Percentiles rank a stretch among this genome's conserved stretches.
Evolutionary conservation across 2,329 filamentous ascomycete genomes (phyloP).

Genomic region (Orbilia brochopaga): DNA sequence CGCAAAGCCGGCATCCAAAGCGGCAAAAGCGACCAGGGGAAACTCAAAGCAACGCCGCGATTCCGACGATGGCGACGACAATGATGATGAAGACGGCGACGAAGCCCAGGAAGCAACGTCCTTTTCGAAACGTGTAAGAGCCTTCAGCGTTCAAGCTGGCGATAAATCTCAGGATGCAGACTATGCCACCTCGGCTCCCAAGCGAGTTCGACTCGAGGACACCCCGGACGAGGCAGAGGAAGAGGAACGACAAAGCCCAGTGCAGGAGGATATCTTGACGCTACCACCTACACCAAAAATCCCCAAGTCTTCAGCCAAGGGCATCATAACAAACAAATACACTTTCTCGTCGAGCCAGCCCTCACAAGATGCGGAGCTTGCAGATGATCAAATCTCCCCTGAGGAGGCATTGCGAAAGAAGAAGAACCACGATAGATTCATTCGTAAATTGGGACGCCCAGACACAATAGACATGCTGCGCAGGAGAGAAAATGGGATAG

Average conservation of each 20-base stretch:
- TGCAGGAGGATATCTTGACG: conserved; percentile 19
- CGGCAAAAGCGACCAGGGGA: conserved; percentile 5
- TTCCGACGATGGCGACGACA: conserved; percentile 8
- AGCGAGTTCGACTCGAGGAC: conserved; percentile 30
- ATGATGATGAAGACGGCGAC: conserved; percentile 19
- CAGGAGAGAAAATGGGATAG: conserved; percentile 55
- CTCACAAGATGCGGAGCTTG: not conserved
- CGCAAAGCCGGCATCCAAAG: not conserved
- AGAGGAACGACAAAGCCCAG: conserved; percentile 6
- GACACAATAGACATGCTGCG: conserved; percentile 22
- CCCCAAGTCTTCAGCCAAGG: conserved; percentile 21
- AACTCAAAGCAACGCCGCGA: conserved; percentile 14
- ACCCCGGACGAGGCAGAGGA: conserved; percentile 11
- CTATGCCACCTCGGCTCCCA: conserved; percentile 25
- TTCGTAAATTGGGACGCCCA: conserved; percentile 33
- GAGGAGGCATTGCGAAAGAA: conserved; percentile 30
- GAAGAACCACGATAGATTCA: conserved; percentile 41
- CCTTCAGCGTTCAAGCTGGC: conserved; percentile 33
- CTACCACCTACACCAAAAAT: conserved; percentile 12
- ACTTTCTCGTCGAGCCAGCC: conserved; percentile 38
- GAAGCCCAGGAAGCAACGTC: not conserved
- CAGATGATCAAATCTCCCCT: conserved; percentile 26
- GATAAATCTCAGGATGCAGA: conserved; percentile 23
- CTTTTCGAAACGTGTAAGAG: conserved; percentile 42
- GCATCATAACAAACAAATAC: conserved; percentile 36